Conservation (phyloP, 495 filamentous ascomycete genomes). For the Tuber microsphaerosporum region DNA sequence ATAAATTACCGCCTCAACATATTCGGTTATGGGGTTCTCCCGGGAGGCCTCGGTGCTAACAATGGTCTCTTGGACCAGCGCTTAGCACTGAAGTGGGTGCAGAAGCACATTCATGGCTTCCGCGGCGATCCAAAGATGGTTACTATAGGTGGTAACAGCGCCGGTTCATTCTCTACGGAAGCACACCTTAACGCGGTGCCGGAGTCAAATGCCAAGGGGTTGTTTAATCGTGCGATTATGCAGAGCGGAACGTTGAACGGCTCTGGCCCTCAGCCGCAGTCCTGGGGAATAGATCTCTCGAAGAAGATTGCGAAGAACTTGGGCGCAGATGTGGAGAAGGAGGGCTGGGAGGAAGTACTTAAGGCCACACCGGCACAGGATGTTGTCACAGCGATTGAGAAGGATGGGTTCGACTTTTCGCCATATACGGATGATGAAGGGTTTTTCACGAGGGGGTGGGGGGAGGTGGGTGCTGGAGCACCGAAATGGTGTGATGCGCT, state of each 20-base stretch:
- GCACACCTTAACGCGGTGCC: conserved; percentile 12
- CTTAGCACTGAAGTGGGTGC: conserved; percentile 64
- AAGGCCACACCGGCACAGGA: not conserved
- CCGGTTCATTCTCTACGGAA: conserved; percentile 6
- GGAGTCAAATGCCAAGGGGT: conserved; percentile 1
- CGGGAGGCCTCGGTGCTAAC: conserved; percentile 42
- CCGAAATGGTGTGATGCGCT: not conserved
- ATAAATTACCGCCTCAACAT: conserved; percentile 17
- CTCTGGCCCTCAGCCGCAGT: not conserved
- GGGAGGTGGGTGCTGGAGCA: not conserved
- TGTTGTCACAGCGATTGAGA: not conserved
- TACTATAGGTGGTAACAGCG: conserved; percentile 56
- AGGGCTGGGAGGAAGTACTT: not conserved
- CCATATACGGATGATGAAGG: not conserved
- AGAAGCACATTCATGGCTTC: conserved; percentile 60
- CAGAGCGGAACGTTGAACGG: conserved; percentile 11
- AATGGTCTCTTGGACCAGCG: conserved; percentile 60
- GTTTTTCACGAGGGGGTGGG: not conserved
- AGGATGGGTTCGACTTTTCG: not conserved
- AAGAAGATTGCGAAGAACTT: not conserved
- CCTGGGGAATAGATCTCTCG: not conserved
- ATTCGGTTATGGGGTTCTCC: conserved; percentile 18
- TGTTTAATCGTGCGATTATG: conserved; percentile 19
- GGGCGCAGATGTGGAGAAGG: not conserved
- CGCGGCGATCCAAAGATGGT: conserved; percentile 58